Evolutionary conservation across 257 asterid species (phyloP), one percentile per base, ranked within the genome.

Genomic region (Jacaranda copaia): DNA sequence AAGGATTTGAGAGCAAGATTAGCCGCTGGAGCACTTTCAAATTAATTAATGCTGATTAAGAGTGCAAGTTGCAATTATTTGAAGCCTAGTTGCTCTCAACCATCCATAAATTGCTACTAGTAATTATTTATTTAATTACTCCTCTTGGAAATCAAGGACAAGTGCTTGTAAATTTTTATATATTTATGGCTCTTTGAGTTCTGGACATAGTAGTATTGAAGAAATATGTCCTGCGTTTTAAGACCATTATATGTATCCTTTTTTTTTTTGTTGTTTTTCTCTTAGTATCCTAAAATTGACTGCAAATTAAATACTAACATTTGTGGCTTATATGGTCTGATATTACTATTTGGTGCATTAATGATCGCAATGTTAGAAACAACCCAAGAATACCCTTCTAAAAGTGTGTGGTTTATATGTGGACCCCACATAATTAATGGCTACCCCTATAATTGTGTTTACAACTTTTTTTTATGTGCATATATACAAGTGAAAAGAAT

Each of bases 1-100:
- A 94, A 94, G 88, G 97, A 94, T 55, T 83, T 94, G 81, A 88
- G 95, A 87, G 95, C 96, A 63, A 91, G 81, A 84, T 79, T 92
- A 43, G 92, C 90, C 3, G 85, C 88, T 5, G 83, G 81, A 42
- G 85, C 81, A 16, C 25, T 85, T 58, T 64, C 80, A 39, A 81
- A 73, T 12, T 85, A 75, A 77, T 66, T 13, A 15, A 12, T 2
- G 1, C 15, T 59, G 40, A 59, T 42, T 4, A 52, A 52, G 57
- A 64, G 39, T 11, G 1, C 46, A 16, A 45, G 25, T 59, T 38
- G 71, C 71, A 53, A 63, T 7, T 63, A 63, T 18, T 18, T 36
- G 78, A 75, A 75, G 74, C 81, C n/a, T 70, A 53, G 20, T 51
- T 42, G 43, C 72, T 45, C 61, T 5, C 12, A 48, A 65, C 10